A percentile compares a stretch with the other conserved stretches of the same genome.
These are phyloP conservation scores for Ilyonectria robusta DNA, from an alignment of 2,329 filamentous ascomycete species.

Conservation along the genomic window DNA sequence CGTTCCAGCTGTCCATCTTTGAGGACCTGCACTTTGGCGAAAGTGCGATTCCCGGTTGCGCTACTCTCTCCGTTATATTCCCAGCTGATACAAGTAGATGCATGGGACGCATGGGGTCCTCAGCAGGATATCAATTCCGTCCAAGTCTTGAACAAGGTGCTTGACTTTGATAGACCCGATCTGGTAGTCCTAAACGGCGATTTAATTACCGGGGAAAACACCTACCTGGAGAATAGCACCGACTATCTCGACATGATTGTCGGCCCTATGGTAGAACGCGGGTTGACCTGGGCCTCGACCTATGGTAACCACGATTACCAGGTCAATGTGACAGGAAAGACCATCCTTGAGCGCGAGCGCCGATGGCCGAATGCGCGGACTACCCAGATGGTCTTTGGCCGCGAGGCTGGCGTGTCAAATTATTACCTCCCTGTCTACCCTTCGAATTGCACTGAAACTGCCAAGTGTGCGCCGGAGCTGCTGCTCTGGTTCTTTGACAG, in stretches of 20 bases:
- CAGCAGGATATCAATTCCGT: slow-evolving; percentile 54
- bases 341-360: slow-evolving; percentile 44
- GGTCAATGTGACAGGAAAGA: slow-evolving; percentile 57
- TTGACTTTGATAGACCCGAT: slow-evolving; percentile 58
- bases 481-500: slow-evolving; percentile 81
- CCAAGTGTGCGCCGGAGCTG: slow-evolving; percentile 52
- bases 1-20: slow-evolving; percentile 36
- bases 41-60: slow-evolving; percentile 41
- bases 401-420: slow-evolving; percentile 55
- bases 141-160: slow-evolving; percentile 53
- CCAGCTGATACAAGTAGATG: slow-evolving; percentile 27
- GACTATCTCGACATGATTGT: slow-evolving; percentile 71
- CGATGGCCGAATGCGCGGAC: slow-evolving; percentile 43
- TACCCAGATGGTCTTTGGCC: slow-evolving; percentile 38
- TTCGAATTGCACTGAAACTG: slow-evolving; percentile 43
- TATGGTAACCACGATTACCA: slow-evolving; percentile 79
- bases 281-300: slow-evolving; percentile 73
- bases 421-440: slow-evolving; percentile 60
- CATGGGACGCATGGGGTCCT: slow-evolving; percentile 46
- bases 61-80: not conserved
- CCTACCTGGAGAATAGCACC: slow-evolving; percentile 64
- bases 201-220: slow-evolving; percentile 76
- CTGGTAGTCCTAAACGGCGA: slow-evolving; percentile 79
- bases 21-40: slow-evolving; percentile 41
- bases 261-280: slow-evolving; percentile 66